Evolutionary conservation across 78 protist genomes (phyloP).

Genomic region (Monosiga brevicollis): DNA sequence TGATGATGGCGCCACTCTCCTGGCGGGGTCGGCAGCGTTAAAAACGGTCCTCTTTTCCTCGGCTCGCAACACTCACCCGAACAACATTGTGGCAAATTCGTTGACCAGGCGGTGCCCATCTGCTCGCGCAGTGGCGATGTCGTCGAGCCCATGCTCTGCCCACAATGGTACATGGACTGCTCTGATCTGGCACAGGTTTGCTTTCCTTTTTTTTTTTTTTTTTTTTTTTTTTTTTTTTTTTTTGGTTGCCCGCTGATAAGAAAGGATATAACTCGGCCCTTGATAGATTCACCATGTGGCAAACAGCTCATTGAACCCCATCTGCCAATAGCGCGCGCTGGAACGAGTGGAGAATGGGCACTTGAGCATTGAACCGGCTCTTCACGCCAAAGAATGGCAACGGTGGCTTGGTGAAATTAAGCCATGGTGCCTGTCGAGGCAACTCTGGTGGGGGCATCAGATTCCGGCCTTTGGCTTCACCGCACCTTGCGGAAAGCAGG

Average conservation of each 20-base stretch:
- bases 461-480: constrained; percentile 97
- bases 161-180: constrained; percentile 87
- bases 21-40: no score
- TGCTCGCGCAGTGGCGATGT: constrained; percentile 67
- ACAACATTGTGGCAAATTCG: no score
- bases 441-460: constrained; percentile 99
- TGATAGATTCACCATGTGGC: no score
- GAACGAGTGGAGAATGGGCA: constrained; percentile 29
- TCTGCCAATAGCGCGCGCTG: no score
- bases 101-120: constrained; percentile 32
- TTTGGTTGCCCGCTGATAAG: no score
- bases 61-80: no score
- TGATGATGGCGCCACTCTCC: no score
- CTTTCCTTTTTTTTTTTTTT: no score
- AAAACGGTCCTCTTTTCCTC: no score
- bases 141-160: constrained; percentile 81
- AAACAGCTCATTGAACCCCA: no score
- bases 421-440: constrained; percentile 92
- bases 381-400: constrained; percentile 14
- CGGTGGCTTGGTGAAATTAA: constrained; percentile 55
- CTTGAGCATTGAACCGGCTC: constrained; percentile 56
- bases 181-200: constrained; percentile 18
- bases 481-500: not conserved
- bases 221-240: no score
- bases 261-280: no score